phyloP scores from a whole-genome alignment of 768 basidiomycete genomes.

The Amanita pseudoporphyria region DNA sequence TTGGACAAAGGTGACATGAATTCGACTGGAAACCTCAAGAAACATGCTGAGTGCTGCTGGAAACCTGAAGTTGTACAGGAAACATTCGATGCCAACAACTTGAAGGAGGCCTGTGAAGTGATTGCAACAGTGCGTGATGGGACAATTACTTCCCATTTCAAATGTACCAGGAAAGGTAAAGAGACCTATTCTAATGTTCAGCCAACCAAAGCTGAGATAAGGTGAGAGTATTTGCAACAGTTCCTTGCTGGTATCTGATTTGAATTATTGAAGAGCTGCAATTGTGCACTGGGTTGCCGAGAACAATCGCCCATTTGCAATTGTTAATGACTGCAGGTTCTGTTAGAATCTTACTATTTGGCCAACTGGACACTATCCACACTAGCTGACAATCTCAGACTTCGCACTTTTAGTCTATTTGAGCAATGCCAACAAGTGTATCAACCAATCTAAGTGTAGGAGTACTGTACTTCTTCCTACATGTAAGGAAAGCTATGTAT shows the following conservation, averaged over 20 bases:
- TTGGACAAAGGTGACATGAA: conserved; percentile 4
- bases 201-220: conserved; percentile 16
- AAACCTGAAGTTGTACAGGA: not conserved
- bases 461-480: too few species aligned
- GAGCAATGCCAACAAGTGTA: too few species aligned
- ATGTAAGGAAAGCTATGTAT: too few species aligned
- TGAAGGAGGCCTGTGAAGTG: conserved; percentile 4
- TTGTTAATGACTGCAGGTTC: conserved; percentile 15
- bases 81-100: not conserved
- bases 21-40: conserved; percentile 8
- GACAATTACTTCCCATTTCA: conserved; percentile 3
- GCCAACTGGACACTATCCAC: too few species aligned
- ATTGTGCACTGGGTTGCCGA: conserved; percentile 14
- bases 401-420: too few species aligned
- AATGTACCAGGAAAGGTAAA: conserved; percentile 4
- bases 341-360: too few species aligned
- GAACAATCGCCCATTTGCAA: conserved; percentile 13
- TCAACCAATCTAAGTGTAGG: too few species aligned
- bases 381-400: too few species aligned
- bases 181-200: conserved; percentile 15
- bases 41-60: conserved; percentile 8
- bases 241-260: not conserved
- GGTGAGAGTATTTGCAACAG: conserved; percentile 10
- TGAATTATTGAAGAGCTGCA: conserved; percentile 12
- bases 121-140: not conserved